Base-by-base conservation (phyloP, 352 stramenopile species). In the Globisporangium nagaii region DNA sequence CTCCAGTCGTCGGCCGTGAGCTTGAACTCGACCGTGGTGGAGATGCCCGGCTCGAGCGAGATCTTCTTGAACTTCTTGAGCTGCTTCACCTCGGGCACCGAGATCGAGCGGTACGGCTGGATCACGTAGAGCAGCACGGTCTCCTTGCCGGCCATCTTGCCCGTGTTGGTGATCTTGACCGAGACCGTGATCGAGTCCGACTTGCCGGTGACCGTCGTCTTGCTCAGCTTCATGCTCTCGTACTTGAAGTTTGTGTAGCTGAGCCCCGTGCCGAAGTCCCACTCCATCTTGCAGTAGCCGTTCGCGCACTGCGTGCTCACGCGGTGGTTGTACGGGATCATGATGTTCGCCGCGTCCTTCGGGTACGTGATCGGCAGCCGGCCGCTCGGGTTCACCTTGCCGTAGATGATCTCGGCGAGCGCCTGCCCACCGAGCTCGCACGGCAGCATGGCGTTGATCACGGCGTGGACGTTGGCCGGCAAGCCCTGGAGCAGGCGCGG, bases 41-140 rank as follows among this genome's bases (percentile, higher is more conserved):
- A 56, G 9, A 37, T 12, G 12, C n/a, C 80, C 84, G 79, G 63
- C 20, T 57, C 35, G 32, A 93, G 60, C 1, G 68, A 44, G 32
- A 95, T 75, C 65, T 94, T 94, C 25, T 74, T 56, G 56, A 92
- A 94, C 48, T 79, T 78, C 42, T 83, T 80, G 24, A 95, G 73
- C 58, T 84, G 72, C 67, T 93, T 95, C 27, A 87, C 73, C 43
- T 93, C 83, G 0, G 84, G 81, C n/a, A 89, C 72, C 6, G 83
- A 75, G 50, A 83, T 77, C 25, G 62, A 54, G 17, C 78, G 78
- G 49, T 76, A 75, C 37, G 76, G 74, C 55, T 87, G 79, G 17
- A 73, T 78, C 28, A 94, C 59, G 39, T 95, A 88, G 35, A 95
- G 53, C 56, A 95, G 73, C 11, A 92, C 71, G 0, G 71, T 83